Evolutionary conservation across 306 rosid species (phyloP), one percentile per base, ranked within the genome.

Genomic region (Sicyos baderoa): DNA sequence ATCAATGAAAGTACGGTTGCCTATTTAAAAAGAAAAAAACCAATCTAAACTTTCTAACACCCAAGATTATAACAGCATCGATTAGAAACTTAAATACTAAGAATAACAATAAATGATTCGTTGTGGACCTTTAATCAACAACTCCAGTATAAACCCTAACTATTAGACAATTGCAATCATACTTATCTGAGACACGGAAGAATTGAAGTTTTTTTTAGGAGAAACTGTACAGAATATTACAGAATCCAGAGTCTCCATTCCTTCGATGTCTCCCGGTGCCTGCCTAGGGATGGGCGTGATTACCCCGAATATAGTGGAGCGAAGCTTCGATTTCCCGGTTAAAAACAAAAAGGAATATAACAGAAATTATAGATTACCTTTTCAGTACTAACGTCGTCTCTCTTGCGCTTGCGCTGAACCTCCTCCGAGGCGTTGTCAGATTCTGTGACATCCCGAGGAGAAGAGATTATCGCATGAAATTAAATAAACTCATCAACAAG

Each of bases 391-490:
- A 12, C 72, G 63, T 17, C 68, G 48, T 54, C 84, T 53, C 59
- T 44, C 52, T 57, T 74, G 77, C 67, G 78, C 76, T 59, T 73
- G 12, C 76, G 78, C 52, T 74, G 57, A 25, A 57, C 32, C 29
- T 76, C 75, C 71, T 77, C 77, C 5, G 76, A 60, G 9, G 69
- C 68, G 25, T 45, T 79, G 22, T 47, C 62, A 73, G 90, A 50
- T 50, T 73, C 93, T 88, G 67, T 88, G 67, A 78, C 25, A 67
- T 64, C 49, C 62, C n/a, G 32, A 54, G 9, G 35, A 3, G 72
- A 14, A 42, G 6, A 66, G 51, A 32, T 35, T 61, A 61, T 9
- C 8, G 42, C 52, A 4, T 10, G 12, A n/a, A 44, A 48, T 11
- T 37, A 27, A 19, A 65, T 57, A 63, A 63, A 42, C 29, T 11